These are phyloP conservation scores for Bombardia bombarda DNA, from an alignment of 495 filamentous ascomycete species.

Conservation along the genomic window DNA sequence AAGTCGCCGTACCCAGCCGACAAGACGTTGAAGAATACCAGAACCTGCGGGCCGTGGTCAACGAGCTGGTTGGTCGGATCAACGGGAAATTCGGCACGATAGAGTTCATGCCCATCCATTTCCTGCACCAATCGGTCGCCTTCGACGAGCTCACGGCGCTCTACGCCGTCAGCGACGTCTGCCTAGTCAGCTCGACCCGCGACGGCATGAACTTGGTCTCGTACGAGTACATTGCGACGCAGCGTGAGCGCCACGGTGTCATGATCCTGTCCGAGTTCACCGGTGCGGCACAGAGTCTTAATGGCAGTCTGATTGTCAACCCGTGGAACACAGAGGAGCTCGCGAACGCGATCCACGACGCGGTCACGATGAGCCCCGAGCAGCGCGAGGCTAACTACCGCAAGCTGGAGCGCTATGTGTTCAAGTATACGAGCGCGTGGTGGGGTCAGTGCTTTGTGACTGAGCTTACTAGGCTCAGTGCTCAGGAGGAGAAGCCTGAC, in stretches of 20 bases:
- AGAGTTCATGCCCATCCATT: conserved; percentile 90
- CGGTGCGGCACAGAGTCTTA: conserved; percentile 79
- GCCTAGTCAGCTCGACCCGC: conserved; percentile 81
- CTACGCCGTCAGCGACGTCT: conserved; percentile 84
- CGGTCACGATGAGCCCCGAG: conserved; percentile 78
- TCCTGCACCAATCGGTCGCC: conserved; percentile 81
- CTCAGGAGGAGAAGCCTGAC: conserved; percentile 7
- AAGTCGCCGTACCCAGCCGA: conserved; percentile 85
- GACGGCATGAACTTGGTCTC: conserved; percentile 97
- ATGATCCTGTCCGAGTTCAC: conserved; percentile 92
- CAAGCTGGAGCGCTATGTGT: conserved; percentile 76
- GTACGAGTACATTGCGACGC: conserved; percentile 91
- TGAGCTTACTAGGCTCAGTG: conserved; percentile 59
- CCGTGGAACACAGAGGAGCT: conserved; percentile 88
- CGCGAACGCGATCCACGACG: conserved; percentile 74
- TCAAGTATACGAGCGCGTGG: conserved; percentile 90
- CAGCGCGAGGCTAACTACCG: conserved; percentile 73
- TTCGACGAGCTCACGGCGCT: conserved; percentile 90
- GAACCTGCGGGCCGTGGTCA: conserved; percentile 81
- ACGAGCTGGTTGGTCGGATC: conserved; percentile 83
- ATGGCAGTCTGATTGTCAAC: conserved; percentile 81
- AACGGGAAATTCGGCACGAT: conserved; percentile 90
- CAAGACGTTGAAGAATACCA: conserved; percentile 96
- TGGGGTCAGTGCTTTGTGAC: conserved; percentile 94
- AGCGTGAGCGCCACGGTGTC: conserved; percentile 72